phyloP scores from a whole-genome alignment of 495 filamentous ascomycete species.

The Penicillium egyptiacum region DNA sequence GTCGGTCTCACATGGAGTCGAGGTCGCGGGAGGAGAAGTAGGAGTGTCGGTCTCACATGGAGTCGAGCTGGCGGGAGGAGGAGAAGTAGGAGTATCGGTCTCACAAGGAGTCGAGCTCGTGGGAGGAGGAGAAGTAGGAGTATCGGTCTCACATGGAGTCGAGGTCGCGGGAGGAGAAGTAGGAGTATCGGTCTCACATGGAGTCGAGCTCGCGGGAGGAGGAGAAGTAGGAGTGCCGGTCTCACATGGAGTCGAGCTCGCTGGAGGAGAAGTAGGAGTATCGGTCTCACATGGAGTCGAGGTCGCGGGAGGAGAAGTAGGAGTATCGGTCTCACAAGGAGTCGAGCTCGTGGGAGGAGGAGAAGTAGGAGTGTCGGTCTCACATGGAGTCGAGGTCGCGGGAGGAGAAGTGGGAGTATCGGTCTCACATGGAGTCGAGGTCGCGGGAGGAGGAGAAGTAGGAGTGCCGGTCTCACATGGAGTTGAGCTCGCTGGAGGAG shows the following conservation, averaged over 20 bases:
- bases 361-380: constrained; percentile 8
- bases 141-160: constrained; percentile 8
- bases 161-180: constrained; percentile 3
- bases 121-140: constrained; percentile 1
- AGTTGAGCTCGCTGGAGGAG: constrained; percentile 5
- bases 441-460: constrained; percentile 10
- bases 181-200: constrained; percentile 9
- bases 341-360: constrained; percentile 8
- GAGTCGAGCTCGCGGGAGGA: constrained; percentile 1
- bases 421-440: constrained; percentile 22
- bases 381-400: constrained; percentile 12
- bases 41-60: constrained; percentile 7
- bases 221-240: constrained; percentile 6
- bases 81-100: not conserved
- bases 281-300: constrained; percentile 18
- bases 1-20: constrained; percentile 5
- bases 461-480: constrained; percentile 20
- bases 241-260: constrained; percentile 12
- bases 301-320: not conserved
- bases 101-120: constrained; percentile 7
- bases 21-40: not conserved
- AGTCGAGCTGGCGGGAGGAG: constrained; percentile 6
- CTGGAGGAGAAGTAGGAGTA: constrained; percentile 3
- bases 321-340: constrained; percentile 16
- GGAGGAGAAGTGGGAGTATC: constrained; percentile 14